Base-by-base conservation (phyloP, 2,329 filamentous ascomycete genomes). In the Monilinia laxa region DNA sequence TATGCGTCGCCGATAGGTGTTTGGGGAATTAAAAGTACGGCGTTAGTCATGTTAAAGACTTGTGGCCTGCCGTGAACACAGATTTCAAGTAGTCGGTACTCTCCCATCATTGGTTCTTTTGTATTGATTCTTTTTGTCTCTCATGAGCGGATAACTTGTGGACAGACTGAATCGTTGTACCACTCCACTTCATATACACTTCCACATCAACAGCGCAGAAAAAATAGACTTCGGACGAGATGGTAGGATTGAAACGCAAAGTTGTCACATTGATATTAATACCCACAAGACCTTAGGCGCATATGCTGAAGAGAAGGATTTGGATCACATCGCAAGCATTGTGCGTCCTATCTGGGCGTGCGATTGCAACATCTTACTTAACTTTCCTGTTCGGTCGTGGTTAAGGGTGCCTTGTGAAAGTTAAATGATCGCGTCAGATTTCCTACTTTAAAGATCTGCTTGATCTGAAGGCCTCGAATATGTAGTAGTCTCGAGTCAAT, bases 321-420 rank as follows among this genome's bases (percentile, higher is more conserved):
- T 60, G 49, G 28, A 49, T 60, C 57, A 60, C 28, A 60, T 51
- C 20, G 45, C 57, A 60, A 38, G 57, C 42, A 60, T 60, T 38
- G 14, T 18, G 25, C 57, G 2, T 60, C 20, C 28, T 38, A 14
- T 23, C 31, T 11, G 42, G 23, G 42, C 12, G n/a, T 31, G 45
- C 25, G 11, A 12, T 18, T 23, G n/a, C 7, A 35, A 14, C 45
- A 11, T 25, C 14, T 23, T 14, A 51, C 4, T 40, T 49, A 25
- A 38, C 1, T 62, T 40, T 38, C 45, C 10, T 51, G 3, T 25
- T 38, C 4, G n/a, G 35, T 38, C 38, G 5, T 25, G 7, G 7
- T 20, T 51, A 20, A 6, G n/a, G 18, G 14, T 38, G 18, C 23
- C 23, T 49, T 38, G 31, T n/a, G 20, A 62, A 51, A 38, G 18